Percentiles rank a stretch among this genome's conserved stretches.
These are phyloP conservation scores for Bryum argenteum DNA, from an alignment of 225 moss, liverwort and hornwort species.

Conservation along the genomic window DNA sequence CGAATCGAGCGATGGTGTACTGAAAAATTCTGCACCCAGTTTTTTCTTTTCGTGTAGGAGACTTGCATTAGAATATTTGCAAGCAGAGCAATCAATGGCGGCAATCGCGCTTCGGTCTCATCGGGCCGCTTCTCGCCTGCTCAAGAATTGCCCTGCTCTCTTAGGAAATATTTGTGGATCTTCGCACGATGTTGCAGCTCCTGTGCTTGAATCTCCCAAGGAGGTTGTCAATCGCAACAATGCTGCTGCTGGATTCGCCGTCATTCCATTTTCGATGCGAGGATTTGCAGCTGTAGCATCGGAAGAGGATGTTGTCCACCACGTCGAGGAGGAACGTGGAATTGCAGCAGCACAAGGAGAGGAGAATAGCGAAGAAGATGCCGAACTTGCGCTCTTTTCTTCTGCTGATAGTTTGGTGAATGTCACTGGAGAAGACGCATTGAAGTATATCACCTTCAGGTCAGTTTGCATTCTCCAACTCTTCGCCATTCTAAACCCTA, in stretches of 20 bases:
- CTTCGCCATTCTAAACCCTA: background rate
- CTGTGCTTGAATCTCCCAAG: background rate
- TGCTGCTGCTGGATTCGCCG: constrained; percentile 9
- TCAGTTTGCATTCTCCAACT: background rate
- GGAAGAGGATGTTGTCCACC: constrained; percentile 37
- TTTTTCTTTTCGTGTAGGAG: no score
- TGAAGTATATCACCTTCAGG: constrained; percentile 62
- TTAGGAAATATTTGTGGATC: background rate
- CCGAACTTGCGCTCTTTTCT: constrained; percentile 36
- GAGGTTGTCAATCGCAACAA: background rate
- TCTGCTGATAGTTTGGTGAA: constrained; percentile 46
- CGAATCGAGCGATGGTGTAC: no score
- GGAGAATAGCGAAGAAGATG: background rate
- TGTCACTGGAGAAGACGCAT: constrained; percentile 45
- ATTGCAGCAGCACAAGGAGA: constrained; percentile 7
- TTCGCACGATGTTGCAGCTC: background rate
- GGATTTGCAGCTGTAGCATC: constrained; percentile 52
- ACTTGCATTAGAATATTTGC: background rate
- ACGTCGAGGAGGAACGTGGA: constrained; percentile 26
- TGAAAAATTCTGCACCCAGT: no score
- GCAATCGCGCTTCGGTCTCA: constrained; percentile 16
- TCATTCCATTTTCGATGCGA: constrained; percentile 14
- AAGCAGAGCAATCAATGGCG: constrained; percentile 22
- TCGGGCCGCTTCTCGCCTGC: constrained; percentile 19
- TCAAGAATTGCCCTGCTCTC: constrained; percentile 5